These are phyloP conservation scores for Trichophyton verrucosum DNA, from an alignment of 2,329 filamentous ascomycete species.

Conservation along the genomic window DNA sequence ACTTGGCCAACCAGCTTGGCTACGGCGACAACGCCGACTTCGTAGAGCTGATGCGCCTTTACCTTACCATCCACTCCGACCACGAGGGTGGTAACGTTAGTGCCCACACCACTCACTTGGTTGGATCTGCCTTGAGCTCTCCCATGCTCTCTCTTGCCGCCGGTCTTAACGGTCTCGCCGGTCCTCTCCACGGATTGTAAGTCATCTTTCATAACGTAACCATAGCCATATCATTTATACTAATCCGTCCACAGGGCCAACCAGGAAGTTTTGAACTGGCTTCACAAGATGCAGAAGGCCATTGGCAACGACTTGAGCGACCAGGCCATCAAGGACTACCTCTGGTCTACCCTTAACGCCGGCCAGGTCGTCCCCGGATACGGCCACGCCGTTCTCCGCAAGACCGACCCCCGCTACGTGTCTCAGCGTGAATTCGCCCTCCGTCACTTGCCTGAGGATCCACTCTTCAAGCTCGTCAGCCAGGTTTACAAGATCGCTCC, in stretches of 20 bases:
- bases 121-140: slow-evolving; percentile 91
- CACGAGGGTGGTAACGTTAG: slow-evolving; percentile 99
- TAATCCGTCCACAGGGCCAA: slow-evolving; percentile 48
- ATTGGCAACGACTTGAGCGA: slow-evolving; percentile 93
- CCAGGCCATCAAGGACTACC: slow-evolving; percentile 93
- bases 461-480: slow-evolving; percentile 99
- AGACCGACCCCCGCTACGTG: slow-evolving; percentile 98
- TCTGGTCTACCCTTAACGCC: slow-evolving; percentile 91
- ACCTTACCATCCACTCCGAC: slow-evolving; percentile 99
- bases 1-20: slow-evolving; percentile 98
- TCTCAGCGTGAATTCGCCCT: slow-evolving; percentile 96
- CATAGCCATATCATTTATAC: not conserved
- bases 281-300: slow-evolving; percentile 94
- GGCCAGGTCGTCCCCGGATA: slow-evolving; percentile 97
- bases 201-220: slow-evolving; percentile 12
- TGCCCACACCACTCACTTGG: slow-evolving; percentile 96
- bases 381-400: slow-evolving; percentile 96
- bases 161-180: slow-evolving; percentile 94
- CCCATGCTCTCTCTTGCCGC: slow-evolving; percentile 93
- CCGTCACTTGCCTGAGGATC: slow-evolving; percentile 86
- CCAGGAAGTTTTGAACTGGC: slow-evolving; percentile 99
- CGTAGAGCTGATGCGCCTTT: slow-evolving; percentile 94
- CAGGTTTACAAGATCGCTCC: slow-evolving; percentile 99
- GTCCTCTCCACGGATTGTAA: slow-evolving; percentile 85
- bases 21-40: slow-evolving; percentile 94